Evolutionary conservation across 345 rosid genomes (phyloP).

Genomic region (Carallia brachiata): DNA sequence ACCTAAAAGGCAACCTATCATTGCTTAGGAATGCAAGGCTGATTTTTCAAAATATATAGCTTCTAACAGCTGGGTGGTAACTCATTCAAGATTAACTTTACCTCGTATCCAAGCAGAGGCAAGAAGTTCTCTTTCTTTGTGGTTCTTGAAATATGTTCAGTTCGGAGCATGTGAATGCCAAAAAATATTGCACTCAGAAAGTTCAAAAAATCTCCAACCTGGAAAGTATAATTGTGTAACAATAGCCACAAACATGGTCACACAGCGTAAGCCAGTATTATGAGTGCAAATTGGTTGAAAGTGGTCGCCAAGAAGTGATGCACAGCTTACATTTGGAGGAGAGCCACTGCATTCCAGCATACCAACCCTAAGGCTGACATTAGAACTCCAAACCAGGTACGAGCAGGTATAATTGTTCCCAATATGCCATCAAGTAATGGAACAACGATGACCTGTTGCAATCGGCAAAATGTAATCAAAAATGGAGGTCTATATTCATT

Average conservation of each 20-base stretch:
- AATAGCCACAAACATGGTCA: no score
- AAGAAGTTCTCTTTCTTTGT: conserved; percentile 22
- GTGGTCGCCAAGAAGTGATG: background rate
- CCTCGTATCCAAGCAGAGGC: conserved; percentile 30
- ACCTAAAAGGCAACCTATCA: conserved; percentile 7
- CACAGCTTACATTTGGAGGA: conserved; percentile 23
- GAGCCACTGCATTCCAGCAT: conserved; percentile 33
- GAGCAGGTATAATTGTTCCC: conserved; percentile 22
- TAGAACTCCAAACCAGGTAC: conserved; percentile 27
- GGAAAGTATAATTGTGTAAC: background rate
- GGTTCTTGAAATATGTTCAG: conserved; percentile 25
- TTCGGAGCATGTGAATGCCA: conserved; percentile 31
- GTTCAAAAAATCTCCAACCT: conserved; percentile 32
- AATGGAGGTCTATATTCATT: background rate
- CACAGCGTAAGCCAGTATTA: background rate
- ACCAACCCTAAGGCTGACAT: conserved; percentile 25
- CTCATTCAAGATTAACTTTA: background rate
- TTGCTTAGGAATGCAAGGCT: background rate
- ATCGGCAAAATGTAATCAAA: background rate
- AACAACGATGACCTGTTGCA: conserved; percentile 20
- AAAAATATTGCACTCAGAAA: conserved; percentile 31
- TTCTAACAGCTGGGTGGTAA: background rate
- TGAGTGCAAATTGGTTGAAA: background rate
- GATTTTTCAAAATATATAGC: background rate
- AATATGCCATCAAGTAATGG: conserved; percentile 32